A percentile compares a stretch with the other conserved stretches of the same genome.
Evolutionary conservation across 352 stramenopile species (phyloP).

Genomic region (Phytopythium vexans): DNA sequence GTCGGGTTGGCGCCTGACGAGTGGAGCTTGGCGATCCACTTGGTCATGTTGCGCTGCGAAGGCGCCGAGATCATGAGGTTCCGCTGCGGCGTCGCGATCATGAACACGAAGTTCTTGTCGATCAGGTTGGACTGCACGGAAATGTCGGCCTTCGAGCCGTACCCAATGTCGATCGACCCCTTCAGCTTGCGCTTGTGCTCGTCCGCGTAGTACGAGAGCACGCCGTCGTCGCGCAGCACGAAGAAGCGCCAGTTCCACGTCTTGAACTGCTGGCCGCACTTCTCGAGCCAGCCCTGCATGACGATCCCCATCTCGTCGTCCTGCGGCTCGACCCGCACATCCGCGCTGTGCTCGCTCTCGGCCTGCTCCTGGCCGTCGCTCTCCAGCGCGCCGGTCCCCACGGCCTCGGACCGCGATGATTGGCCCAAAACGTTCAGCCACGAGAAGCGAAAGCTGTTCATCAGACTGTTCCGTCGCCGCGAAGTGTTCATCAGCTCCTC

Average conservation of each 20-base stretch:
- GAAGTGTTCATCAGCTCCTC: constrained; percentile 3
- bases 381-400: constrained; percentile 19
- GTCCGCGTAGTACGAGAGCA: constrained; percentile 80
- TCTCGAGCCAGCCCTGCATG: constrained; percentile 86
- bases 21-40: constrained; percentile 81
- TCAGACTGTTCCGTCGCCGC: constrained; percentile 31
- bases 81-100: constrained; percentile 68
- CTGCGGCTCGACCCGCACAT: constrained; percentile 32
- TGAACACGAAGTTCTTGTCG: constrained; percentile 80
- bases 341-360: constrained; percentile 23
- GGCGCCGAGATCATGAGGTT: constrained; percentile 83
- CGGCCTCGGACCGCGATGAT: constrained; percentile 38
- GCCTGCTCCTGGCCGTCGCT: constrained; percentile 11
- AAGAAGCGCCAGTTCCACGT: constrained; percentile 90
- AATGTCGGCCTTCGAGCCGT: constrained; percentile 63
- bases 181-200: constrained; percentile 76
- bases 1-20: constrained; percentile 61
- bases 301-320: constrained; percentile 67
- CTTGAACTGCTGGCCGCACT: constrained; percentile 87
- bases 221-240: constrained; percentile 73
- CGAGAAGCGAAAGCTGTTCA: constrained; percentile 49
- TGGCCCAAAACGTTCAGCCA: constrained; percentile 60
- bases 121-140: constrained; percentile 82
- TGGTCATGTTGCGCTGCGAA: constrained; percentile 70
- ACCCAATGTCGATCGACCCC: constrained; percentile 74